Conservation (phyloP, 345 rosid genomes). For the Syzygium aqueum region DNA sequence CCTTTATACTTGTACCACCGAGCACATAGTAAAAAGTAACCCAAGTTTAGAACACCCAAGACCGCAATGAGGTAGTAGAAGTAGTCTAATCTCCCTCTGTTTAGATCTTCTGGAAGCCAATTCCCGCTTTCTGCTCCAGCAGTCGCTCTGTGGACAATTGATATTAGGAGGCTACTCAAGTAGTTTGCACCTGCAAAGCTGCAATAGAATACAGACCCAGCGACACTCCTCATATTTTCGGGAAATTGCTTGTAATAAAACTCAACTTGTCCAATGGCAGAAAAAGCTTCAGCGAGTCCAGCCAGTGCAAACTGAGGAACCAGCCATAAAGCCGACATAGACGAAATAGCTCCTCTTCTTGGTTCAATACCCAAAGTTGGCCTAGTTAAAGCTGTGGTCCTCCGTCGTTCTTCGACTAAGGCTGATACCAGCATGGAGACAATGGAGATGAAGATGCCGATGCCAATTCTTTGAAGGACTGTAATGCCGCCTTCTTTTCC, state of each 20-base stretch:
- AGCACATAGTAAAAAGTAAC: constrained; percentile 29
- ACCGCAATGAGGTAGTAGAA: constrained; percentile 32
- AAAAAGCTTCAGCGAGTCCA: constrained; percentile 38
- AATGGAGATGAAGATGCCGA: constrained; percentile 17
- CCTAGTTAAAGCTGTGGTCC: constrained; percentile 25
- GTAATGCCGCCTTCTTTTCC: constrained; percentile 42
- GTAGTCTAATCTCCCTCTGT: constrained; percentile 39
- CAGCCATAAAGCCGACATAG: constrained; percentile 36
- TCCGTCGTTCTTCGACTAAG: constrained; percentile 23
- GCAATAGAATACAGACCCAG: constrained; percentile 32
- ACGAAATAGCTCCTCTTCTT: constrained; percentile 34
- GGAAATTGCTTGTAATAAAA: constrained; percentile 55
- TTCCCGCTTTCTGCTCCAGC: constrained; percentile 14
- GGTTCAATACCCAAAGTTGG: constrained; percentile 32
- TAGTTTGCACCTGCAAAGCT: constrained; percentile 32
- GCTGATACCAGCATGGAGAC: constrained; percentile 27
- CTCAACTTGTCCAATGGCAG: constrained; percentile 27
- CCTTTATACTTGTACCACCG: constrained; percentile 36
- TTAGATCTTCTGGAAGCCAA: constrained; percentile 49
- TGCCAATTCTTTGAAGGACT: constrained; percentile 37
- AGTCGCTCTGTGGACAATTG: constrained; percentile 26
- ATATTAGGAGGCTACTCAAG: constrained; percentile 26
- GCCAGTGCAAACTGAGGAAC: constrained; percentile 35
- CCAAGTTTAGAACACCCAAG: constrained; percentile 19
- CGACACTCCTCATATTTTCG: constrained; percentile 52